Evolutionary conservation across 2,329 filamentous ascomycete species (phyloP).

Genomic region (Diaporthe ampelina): DNA sequence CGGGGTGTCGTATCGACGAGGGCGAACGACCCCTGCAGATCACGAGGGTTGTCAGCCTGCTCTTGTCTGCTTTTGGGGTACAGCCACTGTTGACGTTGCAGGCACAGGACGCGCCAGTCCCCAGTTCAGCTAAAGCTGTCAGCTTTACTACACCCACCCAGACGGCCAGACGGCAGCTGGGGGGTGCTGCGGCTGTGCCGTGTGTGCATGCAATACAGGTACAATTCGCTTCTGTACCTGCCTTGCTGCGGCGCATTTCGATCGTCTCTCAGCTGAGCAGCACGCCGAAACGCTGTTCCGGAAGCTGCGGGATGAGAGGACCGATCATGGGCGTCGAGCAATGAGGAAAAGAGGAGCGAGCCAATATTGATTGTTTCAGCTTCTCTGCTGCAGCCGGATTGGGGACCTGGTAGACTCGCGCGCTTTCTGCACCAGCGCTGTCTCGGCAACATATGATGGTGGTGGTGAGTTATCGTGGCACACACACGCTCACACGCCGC

Average conservation of each 20-base stretch:
- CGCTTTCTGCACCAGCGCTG: background rate
- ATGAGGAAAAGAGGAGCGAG: background rate
- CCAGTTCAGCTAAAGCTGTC: conserved; percentile 22
- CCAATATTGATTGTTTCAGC: background rate
- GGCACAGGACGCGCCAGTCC: background rate
- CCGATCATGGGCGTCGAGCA: background rate
- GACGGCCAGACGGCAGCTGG: background rate
- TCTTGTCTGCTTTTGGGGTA: conserved; percentile 22
- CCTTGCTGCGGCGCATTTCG: conserved; percentile 13
- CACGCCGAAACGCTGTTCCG: conserved; percentile 21
- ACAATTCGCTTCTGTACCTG: conserved; percentile 1
- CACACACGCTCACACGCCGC: background rate
- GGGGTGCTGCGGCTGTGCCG: conserved; percentile 12
- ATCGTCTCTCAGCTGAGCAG: conserved; percentile 17
- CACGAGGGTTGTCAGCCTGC: conserved; percentile 24
- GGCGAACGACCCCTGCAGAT: conserved; percentile 16
- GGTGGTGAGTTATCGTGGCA: conserved; percentile 1
- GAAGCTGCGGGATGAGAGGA: conserved; percentile 30
- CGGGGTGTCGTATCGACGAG: conserved; percentile 5
- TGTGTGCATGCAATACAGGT: conserved; percentile 1
- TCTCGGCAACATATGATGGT: conserved; percentile 31
- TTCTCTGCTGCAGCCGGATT: background rate
- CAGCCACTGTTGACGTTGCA: conserved; percentile 2
- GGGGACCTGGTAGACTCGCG: background rate
- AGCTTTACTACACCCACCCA: background rate